These are phyloP conservation scores for Colletotrichum orchidophilum DNA, from an alignment of 2,329 filamentous ascomycete species.

Conservation along the genomic window DNA sequence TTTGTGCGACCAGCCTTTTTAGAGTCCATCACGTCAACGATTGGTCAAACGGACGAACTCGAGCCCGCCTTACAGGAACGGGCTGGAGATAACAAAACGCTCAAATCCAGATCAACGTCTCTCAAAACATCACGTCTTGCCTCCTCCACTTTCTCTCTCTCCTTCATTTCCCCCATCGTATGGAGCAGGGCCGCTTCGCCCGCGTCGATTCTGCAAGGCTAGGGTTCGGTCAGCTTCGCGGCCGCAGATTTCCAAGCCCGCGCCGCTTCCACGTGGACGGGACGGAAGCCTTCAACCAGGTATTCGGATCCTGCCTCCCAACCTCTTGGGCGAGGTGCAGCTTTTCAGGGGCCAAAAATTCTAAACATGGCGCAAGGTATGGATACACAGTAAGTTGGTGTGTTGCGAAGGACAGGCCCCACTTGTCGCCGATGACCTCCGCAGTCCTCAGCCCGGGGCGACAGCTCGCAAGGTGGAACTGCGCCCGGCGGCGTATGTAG, in stretches of 20 bases:
- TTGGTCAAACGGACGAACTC: not conserved
- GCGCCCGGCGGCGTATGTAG: not conserved
- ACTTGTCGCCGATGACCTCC: not conserved
- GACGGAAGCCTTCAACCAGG: not conserved
- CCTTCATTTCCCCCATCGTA: too few relatives aligned
- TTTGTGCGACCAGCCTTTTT: not conserved
- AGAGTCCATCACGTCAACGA: not conserved
- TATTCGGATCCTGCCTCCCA: not conserved
- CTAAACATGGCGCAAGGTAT: not conserved
- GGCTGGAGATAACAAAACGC: not conserved
- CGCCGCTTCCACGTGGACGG: not conserved
- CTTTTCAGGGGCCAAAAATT: conserved; percentile 1
- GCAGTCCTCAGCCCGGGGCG: not conserved
- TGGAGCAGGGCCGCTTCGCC: conserved; percentile 2
- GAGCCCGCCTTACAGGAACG: not conserved
- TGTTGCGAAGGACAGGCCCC: not conserved
- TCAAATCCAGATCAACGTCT: not conserved
- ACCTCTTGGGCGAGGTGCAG: not conserved
- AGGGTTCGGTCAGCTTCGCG: not conserved
- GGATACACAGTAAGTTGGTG: not conserved
- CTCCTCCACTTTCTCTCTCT: not conserved
- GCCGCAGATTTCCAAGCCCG: not conserved
- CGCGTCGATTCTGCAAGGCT: not conserved
- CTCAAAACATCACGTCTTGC: not conserved
- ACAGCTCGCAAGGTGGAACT: not conserved